phyloP scores from a whole-genome alignment of 768 basidiomycete genomes.

The Russula lepida region DNA sequence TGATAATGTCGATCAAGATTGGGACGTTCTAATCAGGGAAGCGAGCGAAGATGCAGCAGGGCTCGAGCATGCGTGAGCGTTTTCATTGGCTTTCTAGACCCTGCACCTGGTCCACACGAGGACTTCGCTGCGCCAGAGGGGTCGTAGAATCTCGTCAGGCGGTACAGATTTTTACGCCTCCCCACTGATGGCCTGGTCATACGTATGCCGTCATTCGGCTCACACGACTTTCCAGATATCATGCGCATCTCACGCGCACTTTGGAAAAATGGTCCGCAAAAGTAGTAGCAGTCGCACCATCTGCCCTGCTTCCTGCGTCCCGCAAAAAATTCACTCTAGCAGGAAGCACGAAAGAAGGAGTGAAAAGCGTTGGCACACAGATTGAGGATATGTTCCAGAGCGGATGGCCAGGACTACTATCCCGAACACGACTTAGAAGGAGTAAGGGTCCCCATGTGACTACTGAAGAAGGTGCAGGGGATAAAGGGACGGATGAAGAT shows the following conservation, averaged over 20 bases:
- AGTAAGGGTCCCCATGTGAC: slow-evolving; percentile 38
- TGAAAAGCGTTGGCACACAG: slow-evolving; percentile 62
- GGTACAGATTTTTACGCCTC: slow-evolving; percentile 25
- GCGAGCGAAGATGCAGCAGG: slow-evolving; percentile 15
- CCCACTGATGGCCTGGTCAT: not conserved
- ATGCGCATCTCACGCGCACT: slow-evolving; percentile 66
- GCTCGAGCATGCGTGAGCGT: slow-evolving; percentile 19
- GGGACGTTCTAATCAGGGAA: slow-evolving; percentile 14
- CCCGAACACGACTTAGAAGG: slow-evolving; percentile 52
- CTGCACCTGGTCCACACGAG: not conserved
- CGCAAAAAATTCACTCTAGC: slow-evolving; percentile 52
- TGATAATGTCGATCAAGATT: slow-evolving; percentile 21
- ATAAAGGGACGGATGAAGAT: slow-evolving; percentile 30
- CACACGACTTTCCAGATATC: slow-evolving; percentile 36
- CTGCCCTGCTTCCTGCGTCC: slow-evolving; percentile 59
- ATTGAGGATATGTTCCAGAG: slow-evolving; percentile 60
- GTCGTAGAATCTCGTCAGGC: not conserved
- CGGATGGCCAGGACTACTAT: slow-evolving; percentile 50
- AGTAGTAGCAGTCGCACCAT: slow-evolving; percentile 85
- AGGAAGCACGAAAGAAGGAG: slow-evolving; percentile 34
- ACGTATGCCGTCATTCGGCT: slow-evolving; percentile 1
- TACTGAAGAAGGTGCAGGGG: slow-evolving; percentile 27
- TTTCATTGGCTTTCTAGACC: slow-evolving; percentile 27
- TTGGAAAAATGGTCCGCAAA: slow-evolving; percentile 94
- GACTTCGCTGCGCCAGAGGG: not conserved